Conservation (phyloP, 257 asterid genomes). For the Petunia secreta region DNA sequence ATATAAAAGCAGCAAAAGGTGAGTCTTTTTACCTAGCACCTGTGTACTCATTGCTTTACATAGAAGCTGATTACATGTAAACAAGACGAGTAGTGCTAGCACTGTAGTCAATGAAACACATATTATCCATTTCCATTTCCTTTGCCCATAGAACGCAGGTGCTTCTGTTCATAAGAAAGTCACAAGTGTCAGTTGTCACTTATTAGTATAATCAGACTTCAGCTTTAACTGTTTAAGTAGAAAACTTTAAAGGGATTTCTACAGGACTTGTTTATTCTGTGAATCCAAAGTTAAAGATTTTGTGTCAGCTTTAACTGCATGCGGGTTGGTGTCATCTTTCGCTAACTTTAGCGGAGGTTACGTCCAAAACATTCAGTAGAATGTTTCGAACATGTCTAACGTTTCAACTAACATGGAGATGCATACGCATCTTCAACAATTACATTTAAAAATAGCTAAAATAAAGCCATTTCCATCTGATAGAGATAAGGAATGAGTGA, state of each 20-base stretch:
- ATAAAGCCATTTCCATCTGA: background rate
- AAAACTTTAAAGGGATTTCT: background rate
- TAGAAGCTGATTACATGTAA: background rate
- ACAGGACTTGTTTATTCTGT: background rate
- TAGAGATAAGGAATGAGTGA: slow-evolving; percentile 16
- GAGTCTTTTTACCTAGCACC: background rate
- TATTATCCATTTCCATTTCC: background rate
- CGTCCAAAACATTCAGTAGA: background rate
- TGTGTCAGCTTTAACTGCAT: background rate
- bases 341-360: background rate
- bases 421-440: background rate
- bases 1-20: background rate
- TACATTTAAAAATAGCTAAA: background rate
- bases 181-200: background rate
- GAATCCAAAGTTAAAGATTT: background rate
- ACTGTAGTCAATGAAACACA: background rate
- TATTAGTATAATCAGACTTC: background rate
- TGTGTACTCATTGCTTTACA: background rate
- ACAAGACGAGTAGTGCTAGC: background rate
- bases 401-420: background rate
- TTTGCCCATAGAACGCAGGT: background rate
- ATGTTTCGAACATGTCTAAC: background rate
- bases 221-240: background rate
- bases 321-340: background rate
- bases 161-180: background rate